A percentile compares a stretch with the other conserved stretches of the same genome.
phyloP scores from a whole-genome alignment of 495 filamentous ascomycete genomes.

The Aspergillus nidulans region DNA sequence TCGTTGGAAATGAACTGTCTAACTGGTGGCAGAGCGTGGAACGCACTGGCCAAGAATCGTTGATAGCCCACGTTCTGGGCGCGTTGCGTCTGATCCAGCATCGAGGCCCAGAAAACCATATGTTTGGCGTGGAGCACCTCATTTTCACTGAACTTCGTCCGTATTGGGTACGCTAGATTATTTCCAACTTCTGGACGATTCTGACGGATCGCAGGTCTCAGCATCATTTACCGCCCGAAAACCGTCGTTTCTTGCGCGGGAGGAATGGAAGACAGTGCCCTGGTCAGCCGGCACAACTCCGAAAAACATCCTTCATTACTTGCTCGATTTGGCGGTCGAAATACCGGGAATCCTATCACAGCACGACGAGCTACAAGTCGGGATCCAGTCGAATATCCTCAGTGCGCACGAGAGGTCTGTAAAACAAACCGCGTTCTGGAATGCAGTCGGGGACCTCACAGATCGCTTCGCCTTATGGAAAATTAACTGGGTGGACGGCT shows the following conservation, averaged over 20 bases:
- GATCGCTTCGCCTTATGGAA: constrained; percentile 33
- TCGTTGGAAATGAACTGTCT: constrained; percentile 2
- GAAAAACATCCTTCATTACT: constrained; percentile 40
- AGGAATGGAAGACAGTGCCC: constrained; percentile 43
- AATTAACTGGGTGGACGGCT: constrained; percentile 29
- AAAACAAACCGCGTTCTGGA: constrained; percentile 38
- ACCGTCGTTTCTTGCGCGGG: constrained; percentile 34
- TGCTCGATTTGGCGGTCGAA: constrained; percentile 39
- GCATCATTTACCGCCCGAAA: constrained; percentile 29
- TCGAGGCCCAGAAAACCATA: constrained; percentile 42
- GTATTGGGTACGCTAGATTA: constrained; percentile 34
- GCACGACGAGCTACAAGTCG: constrained; percentile 29
- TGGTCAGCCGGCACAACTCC: constrained; percentile 39
- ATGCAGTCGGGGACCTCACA: constrained; percentile 32
- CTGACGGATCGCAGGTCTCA: constrained; percentile 24
- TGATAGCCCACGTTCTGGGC: constrained; percentile 38
- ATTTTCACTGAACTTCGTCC: constrained; percentile 41
- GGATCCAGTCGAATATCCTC: constrained; percentile 16
- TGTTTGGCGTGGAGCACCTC: constrained; percentile 42
- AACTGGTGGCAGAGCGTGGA: constrained; percentile 36
- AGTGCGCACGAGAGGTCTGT: constrained; percentile 33
- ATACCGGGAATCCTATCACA: constrained; percentile 31
- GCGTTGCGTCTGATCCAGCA: constrained; percentile 42
- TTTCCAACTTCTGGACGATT: background rate
- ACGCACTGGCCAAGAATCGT: constrained; percentile 32